Percentiles rank a stretch among this genome's conserved stretches.
phyloP scores from a whole-genome alignment of 1,284 basidiomycete species.

The Irpex sp. region DNA sequence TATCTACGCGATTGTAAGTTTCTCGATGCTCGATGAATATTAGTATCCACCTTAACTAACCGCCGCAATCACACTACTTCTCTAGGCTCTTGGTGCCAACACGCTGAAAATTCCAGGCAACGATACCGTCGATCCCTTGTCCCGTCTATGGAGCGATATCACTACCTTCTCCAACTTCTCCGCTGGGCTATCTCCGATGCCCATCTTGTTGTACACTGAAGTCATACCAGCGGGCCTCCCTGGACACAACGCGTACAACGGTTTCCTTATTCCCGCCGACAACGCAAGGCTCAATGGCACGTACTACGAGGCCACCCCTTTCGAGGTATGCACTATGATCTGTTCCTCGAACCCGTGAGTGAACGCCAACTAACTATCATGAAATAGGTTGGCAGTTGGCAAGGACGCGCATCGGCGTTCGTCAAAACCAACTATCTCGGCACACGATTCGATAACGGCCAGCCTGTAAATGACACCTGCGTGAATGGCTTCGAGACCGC shows the following conservation, averaged over 20 bases:
- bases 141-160: neutral
- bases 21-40: too few species aligned
- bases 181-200: neutral
- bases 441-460: neutral
- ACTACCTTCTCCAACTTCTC: neutral
- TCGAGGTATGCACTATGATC: neutral
- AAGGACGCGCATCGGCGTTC: neutral
- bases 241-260: neutral
- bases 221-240: neutral
- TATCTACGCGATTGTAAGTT: neutral
- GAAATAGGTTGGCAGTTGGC: neutral
- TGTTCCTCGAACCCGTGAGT: neutral
- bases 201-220: neutral
- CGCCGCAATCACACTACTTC: too few species aligned
- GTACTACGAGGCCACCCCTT: neutral
- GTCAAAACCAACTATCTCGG: neutral
- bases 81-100: neutral
- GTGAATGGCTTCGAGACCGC: neutral
- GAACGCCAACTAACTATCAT: too few species aligned
- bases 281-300: neutral
- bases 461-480: neutral
- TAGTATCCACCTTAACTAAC: too few species aligned
- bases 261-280: neutral
- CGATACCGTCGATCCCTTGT: neutral
- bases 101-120: neutral